phyloP scores from a whole-genome alignment of 495 filamentous ascomycete genomes.

The Penicillium pancosmium region DNA sequence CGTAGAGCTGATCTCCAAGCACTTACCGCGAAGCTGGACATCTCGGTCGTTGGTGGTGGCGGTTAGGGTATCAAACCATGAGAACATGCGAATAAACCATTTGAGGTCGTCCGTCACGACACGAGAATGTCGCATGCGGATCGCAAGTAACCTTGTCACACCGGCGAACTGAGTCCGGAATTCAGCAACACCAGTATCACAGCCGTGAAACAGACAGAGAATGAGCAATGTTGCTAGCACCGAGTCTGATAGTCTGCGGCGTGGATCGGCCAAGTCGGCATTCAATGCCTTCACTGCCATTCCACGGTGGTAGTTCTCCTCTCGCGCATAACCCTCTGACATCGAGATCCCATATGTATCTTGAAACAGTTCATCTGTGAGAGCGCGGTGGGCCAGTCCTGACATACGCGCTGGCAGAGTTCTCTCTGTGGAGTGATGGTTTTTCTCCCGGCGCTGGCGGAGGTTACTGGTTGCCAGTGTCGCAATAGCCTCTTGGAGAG shows the following conservation, averaged over 20 bases:
- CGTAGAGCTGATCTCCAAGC: conserved; percentile 66
- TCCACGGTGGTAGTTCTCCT: conserved; percentile 81
- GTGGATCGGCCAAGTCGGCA: conserved; percentile 73
- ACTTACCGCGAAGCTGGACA: conserved; percentile 75
- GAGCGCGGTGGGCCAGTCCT: conserved; percentile 51
- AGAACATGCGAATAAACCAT: conserved; percentile 97
- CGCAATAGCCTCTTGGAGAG: conserved; percentile 89
- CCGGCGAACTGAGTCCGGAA: conserved; percentile 94
- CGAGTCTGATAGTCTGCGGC: conserved; percentile 77
- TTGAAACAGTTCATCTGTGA: conserved; percentile 43
- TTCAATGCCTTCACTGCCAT: conserved; percentile 83
- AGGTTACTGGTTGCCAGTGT: conserved; percentile 87
- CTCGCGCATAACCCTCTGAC: conserved; percentile 50
- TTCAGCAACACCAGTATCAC: conserved; percentile 86
- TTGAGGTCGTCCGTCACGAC: conserved; percentile 67
- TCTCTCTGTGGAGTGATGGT: conserved; percentile 45
- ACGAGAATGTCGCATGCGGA: conserved; percentile 66
- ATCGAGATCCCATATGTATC: conserved; percentile 38
- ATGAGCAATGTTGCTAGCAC: conserved; percentile 86
- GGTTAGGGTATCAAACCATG: conserved; percentile 94
- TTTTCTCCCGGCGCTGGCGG: conserved; percentile 48
- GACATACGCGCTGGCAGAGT: conserved; percentile 51
- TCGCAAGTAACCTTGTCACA: conserved; percentile 85
- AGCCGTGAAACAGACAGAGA: conserved; percentile 90
- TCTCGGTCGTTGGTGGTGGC: conserved; percentile 91